A percentile compares a stretch with the other conserved stretches of the same genome.
These are phyloP conservation scores for Eucalyptus curtisii DNA, from an alignment of 345 rosid genomes.

Conservation along the genomic window DNA sequence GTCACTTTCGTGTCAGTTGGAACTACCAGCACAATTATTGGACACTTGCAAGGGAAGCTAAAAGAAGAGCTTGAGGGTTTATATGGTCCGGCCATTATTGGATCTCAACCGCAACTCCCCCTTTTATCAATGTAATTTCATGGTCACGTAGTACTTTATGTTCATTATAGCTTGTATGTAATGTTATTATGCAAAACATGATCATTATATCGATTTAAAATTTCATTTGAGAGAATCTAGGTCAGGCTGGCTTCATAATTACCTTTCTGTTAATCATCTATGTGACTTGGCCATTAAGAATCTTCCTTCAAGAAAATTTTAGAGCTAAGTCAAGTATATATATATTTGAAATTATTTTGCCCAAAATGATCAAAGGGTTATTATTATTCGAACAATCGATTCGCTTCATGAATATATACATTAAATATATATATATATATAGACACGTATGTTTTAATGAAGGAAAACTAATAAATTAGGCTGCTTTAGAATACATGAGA, in stretches of 20 bases:
- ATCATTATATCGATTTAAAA: neutral
- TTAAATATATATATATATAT: too few species aligned
- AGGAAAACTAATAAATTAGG: neutral
- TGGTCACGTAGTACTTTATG: neutral
- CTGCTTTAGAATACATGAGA: neutral
- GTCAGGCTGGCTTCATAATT: neutral
- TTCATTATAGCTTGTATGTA: neutral
- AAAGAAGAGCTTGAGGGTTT: neutral
- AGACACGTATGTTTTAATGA: neutral
- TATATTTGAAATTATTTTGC: neutral
- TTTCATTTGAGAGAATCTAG: neutral
- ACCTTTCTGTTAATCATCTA: neutral
- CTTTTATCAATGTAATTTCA: neutral
- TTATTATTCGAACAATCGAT: neutral
- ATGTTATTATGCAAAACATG: neutral
- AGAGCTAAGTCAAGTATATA: neutral
- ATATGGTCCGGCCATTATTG: neutral
- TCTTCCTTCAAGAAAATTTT: neutral
- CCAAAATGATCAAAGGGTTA: neutral
- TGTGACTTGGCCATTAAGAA: neutral
- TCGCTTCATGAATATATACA: neutral
- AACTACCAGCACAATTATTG: constrained; percentile 29
- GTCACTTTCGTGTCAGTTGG: neutral
- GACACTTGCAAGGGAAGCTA: constrained; percentile 17
- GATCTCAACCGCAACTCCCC: constrained; percentile 7